Evolutionary conservation across 164 flowering plant species (phyloP).

Genomic region (Platanus orientalis): DNA sequence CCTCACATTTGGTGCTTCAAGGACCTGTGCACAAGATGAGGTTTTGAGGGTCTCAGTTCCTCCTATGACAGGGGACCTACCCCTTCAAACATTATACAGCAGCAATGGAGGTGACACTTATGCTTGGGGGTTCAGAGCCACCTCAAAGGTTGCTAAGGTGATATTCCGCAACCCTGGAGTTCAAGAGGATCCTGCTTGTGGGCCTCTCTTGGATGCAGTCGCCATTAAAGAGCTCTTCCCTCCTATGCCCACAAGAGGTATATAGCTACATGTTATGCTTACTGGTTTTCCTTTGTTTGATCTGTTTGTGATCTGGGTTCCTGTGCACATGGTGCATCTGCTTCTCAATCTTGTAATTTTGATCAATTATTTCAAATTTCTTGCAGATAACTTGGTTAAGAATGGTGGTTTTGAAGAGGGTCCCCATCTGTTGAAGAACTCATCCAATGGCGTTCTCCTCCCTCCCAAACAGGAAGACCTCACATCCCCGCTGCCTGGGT

Average conservation of each 20-base stretch:
- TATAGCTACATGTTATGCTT: not conserved
- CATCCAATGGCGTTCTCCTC: constrained; percentile 10
- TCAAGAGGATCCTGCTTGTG: constrained; percentile 85
- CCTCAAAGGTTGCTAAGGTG: constrained; percentile 26
- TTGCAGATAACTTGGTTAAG: constrained; percentile 12
- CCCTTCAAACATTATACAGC: constrained; percentile 75
- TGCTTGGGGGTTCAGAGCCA: constrained; percentile 63
- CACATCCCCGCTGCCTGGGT: constrained; percentile 15
- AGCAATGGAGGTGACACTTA: constrained; percentile 83
- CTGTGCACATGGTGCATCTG: no score
- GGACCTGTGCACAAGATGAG: constrained; percentile 90
- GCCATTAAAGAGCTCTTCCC: constrained; percentile 51
- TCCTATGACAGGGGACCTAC: constrained; percentile 59
- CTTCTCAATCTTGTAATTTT: not conserved
- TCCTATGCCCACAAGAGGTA: constrained; percentile 51
- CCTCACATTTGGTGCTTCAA: constrained; percentile 64
- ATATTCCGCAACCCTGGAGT: constrained; percentile 67
- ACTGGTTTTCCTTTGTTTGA: not conserved
- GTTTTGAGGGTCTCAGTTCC: constrained; percentile 57
- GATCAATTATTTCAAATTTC: not conserved
- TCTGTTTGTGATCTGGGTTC: not conserved
- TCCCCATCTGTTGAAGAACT: constrained; percentile 9
- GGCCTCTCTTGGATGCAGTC: constrained; percentile 68
- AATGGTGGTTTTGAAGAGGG: constrained; percentile 16
- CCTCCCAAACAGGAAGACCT: constrained; percentile 11